These are phyloP conservation scores for Populus tomentosa DNA, from an alignment of 441 rosid species.

Conservation along the genomic window DNA sequence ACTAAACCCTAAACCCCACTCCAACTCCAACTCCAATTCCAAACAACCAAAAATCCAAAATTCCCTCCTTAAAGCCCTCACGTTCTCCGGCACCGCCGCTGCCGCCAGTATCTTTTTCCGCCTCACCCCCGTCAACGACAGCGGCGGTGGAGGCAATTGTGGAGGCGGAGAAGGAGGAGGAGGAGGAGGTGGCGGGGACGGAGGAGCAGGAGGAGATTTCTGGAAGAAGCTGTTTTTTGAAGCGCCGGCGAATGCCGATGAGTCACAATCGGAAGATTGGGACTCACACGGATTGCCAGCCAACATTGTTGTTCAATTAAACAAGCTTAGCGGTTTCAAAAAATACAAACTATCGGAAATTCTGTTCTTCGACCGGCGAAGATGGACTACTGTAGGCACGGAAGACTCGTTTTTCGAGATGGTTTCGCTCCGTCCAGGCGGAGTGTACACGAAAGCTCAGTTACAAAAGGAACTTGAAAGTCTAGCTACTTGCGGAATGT, in stretches of 20 bases:
- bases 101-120: constrained; percentile 42
- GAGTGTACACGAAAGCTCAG: constrained; percentile 77
- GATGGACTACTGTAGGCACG: constrained; percentile 57
- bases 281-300: constrained; percentile 89
- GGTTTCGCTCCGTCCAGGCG: constrained; percentile 85
- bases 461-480: constrained; percentile 83
- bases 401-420: constrained; percentile 95
- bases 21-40: not conserved
- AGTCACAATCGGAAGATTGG: constrained; percentile 65
- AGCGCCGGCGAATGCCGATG: constrained; percentile 60
- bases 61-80: constrained; percentile 34
- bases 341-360: constrained; percentile 79
- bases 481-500: constrained; percentile 91
- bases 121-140: constrained; percentile 19
- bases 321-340: constrained; percentile 75
- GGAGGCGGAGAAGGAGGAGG: constrained; percentile 34
- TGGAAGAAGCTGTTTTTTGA: constrained; percentile 50
- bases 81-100: constrained; percentile 40
- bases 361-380: constrained; percentile 58
- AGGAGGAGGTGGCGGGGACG: constrained; percentile 28
- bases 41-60: constrained; percentile 18
- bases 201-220: constrained; percentile 40
- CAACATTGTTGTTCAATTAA: constrained; percentile 65
- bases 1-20: constrained; percentile 34
- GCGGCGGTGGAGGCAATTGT: constrained; percentile 15